Evolutionary conservation across 805 yeast genomes (phyloP).

Genomic region (Kregervanrija fluxuum): DNA sequence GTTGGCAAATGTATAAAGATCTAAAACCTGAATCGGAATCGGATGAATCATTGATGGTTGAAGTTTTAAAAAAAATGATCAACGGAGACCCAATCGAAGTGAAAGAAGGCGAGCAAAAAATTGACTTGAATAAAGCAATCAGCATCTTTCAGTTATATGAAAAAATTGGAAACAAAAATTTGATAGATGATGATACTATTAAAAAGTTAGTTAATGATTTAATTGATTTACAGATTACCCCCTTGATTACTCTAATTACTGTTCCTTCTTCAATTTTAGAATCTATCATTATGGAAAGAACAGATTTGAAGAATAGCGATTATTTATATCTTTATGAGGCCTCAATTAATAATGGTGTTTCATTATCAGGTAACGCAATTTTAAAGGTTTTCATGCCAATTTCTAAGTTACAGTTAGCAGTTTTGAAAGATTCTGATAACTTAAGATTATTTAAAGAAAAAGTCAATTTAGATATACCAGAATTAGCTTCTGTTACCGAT

Average conservation of each 20-base stretch:
- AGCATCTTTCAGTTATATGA: slow-evolving; percentile 12
- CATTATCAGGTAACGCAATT: slow-evolving; percentile 12
- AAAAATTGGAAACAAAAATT: slow-evolving; percentile 8
- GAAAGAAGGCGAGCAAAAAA: slow-evolving; percentile 12
- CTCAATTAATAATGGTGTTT: slow-evolving; percentile 10
- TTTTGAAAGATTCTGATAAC: slow-evolving; percentile 9
- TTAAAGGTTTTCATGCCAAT: slow-evolving; percentile 15
- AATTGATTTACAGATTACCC: slow-evolving; percentile 14
- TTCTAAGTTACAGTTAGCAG: slow-evolving; percentile 11
- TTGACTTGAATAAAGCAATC: slow-evolving; percentile 9
- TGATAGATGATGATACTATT: slow-evolving; percentile 7
- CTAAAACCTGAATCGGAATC: slow-evolving; percentile 4
- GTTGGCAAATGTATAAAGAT: slow-evolving; percentile 24
- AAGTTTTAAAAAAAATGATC: slow-evolving; percentile 14
- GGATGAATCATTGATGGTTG: slow-evolving; percentile 5
- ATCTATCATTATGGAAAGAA: slow-evolving; percentile 1
- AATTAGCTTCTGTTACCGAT: slow-evolving; percentile 8
- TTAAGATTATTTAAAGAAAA: slow-evolving; percentile 4
- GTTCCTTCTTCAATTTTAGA: slow-evolving; percentile 11
- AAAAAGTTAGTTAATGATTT: slow-evolving; percentile 12
- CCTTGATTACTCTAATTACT: slow-evolving; percentile 10
- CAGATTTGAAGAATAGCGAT: slow-evolving; percentile 14
- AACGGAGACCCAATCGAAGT: slow-evolving; percentile 19
- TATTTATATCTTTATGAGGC: slow-evolving; percentile 16
- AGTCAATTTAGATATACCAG: not conserved